Evolutionary conservation across 257 asterid species (phyloP), one percentile per base, ranked within the genome.

Genomic region (Paraleonurus japonicus): DNA sequence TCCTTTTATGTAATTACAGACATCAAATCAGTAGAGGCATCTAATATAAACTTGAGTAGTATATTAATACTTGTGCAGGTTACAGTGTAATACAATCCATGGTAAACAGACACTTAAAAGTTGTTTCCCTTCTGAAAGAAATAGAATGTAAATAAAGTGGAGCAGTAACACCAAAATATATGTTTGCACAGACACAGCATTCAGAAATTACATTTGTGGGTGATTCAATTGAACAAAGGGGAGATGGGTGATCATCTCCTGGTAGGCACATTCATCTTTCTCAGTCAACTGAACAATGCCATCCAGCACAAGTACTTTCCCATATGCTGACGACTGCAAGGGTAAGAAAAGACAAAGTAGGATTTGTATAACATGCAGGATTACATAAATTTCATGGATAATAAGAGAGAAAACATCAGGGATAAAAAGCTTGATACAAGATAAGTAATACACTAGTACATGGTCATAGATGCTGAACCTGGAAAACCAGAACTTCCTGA

Each of bases 251-350:
- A 95, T 92, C 99, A 92, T 95, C 86, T 95, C 99, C 90, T 95
- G 99, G 80, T 95, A 95, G 71, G 95, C 96, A 74, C 95, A 95
- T 76, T 95, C 99, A 79, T 95, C 99, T 86, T 85, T 92, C 90
- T 95, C 98, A 7, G 99, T 95, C 88, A 95, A 78, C 85, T 95
- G 99, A 81, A 95, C 87, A 79, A 95, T 95, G 79, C 98, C 98
- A 76, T 95, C 99, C 22, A 95, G 86, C 75, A 88, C 98, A 76
- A 95, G 97, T 51, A 95, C 99, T 79, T 54, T 95, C 62, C 99
- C 99, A 72, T 89, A 95, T 58, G 90, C 63, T 61, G 84, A 70
- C 5, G 98, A 92, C 99, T 95, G 86, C 79, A 76, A 65, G 50
- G 41, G 54, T 19, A 48, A 53, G 3, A 57, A 65, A 72, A 64